These are phyloP conservation scores for Petunia axillaris DNA, from an alignment of 257 asterid genomes.

Conservation along the genomic window DNA sequence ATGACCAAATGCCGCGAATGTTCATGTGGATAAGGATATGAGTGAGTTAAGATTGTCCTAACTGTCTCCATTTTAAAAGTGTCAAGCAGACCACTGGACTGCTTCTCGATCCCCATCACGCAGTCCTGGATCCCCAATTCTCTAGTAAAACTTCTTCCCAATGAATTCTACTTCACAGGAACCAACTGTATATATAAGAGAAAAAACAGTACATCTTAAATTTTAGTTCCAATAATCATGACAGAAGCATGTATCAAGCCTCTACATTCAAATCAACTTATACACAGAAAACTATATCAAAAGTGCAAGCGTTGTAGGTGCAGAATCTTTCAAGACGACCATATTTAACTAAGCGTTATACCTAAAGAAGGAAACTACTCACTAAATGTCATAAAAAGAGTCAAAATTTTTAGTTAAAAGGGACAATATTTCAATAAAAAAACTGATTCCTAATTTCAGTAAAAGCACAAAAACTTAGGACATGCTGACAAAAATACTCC, in stretches of 20 bases:
- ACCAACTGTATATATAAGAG: constrained; percentile 37
- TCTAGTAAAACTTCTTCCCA: constrained; percentile 35
- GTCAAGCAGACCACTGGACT: constrained; percentile 68
- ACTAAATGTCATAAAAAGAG: neutral
- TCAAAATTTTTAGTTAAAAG: neutral
- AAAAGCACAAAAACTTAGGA: neutral
- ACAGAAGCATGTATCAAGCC: constrained; percentile 1
- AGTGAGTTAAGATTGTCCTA: constrained; percentile 87
- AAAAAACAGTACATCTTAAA: constrained; percentile 14
- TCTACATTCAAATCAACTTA: constrained; percentile 26
- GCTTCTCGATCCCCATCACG: constrained; percentile 66
- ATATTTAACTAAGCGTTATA: neutral
- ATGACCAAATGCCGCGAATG: constrained; percentile 95
- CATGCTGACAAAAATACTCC: neutral
- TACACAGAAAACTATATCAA: constrained; percentile 7
- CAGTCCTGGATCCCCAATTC: constrained; percentile 32
- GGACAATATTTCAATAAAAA: neutral
- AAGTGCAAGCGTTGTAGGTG: neutral
- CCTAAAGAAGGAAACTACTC: neutral
- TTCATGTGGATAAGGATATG: constrained; percentile 97
- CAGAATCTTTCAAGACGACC: constrained; percentile 1
- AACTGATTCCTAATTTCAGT: neutral
- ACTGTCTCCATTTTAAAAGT: constrained; percentile 87
- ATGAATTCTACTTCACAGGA: constrained; percentile 33
- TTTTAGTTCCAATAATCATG: constrained; percentile 38